Evolutionary conservation across 2,329 filamentous ascomycete genomes (phyloP).

Genomic region (Colletotrichum sp.): DNA sequence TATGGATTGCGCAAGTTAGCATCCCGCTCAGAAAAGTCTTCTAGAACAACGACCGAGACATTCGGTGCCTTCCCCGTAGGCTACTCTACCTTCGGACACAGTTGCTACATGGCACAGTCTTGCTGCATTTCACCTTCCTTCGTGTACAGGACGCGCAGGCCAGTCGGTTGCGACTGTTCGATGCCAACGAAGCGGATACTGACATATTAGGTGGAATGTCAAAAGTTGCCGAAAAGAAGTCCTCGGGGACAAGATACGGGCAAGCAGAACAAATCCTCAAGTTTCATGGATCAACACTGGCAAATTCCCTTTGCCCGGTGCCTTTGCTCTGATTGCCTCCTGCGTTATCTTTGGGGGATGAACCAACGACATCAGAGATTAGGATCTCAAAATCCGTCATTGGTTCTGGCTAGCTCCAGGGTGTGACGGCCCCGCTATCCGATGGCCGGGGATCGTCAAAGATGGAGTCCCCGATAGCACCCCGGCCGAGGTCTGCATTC

Average conservation of each 20-base stretch:
- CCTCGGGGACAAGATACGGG: neutral
- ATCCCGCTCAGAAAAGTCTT: neutral
- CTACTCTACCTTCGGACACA: conserved; percentile 23
- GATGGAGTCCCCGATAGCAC: neutral
- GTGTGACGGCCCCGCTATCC: neutral
- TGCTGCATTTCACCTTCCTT: conserved; percentile 28
- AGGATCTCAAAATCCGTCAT: neutral
- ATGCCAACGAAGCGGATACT: neutral
- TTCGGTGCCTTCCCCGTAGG: neutral
- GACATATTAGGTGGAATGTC: neutral
- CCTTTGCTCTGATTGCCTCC: neutral
- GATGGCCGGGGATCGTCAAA: neutral
- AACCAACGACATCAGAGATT: neutral
- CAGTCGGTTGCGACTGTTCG: neutral
- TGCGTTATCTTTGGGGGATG: neutral
- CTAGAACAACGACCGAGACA: neutral
- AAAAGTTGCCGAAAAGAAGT: neutral
- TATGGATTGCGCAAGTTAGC: neutral
- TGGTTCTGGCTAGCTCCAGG: neutral
- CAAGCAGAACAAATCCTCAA: neutral
- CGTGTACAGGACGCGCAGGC: conserved; percentile 27
- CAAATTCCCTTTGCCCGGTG: neutral
- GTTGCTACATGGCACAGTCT: conserved; percentile 28
- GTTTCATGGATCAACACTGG: neutral
- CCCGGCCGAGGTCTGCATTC: neutral